Conservation (phyloP, 202 grass and related monocot genomes). For the Carex arenaria region DNA sequence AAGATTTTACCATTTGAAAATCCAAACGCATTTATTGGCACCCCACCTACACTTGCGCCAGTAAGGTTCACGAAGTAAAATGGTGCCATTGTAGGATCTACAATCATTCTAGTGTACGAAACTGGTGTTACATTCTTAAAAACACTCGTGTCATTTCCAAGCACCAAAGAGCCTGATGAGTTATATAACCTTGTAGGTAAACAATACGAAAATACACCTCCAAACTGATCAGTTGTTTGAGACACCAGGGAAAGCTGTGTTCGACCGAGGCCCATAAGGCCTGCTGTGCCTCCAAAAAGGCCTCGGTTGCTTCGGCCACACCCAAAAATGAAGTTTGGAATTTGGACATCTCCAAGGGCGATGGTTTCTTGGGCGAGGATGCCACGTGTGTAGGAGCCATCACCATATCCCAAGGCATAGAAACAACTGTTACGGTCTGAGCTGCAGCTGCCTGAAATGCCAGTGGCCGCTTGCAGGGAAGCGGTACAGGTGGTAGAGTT, state of each 20-base stretch:
- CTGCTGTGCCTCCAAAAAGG: constrained; percentile 73
- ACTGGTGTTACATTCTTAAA: constrained; percentile 48
- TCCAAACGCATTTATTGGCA: constrained; percentile 24
- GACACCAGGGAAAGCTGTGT: constrained; percentile 67
- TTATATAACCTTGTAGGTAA: constrained; percentile 37
- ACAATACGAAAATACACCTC: constrained; percentile 84
- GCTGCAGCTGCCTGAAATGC: constrained; percentile 44
- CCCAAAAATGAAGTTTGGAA: constrained; percentile 63
- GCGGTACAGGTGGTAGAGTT: constrained; percentile 52
- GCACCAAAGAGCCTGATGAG: constrained; percentile 50
- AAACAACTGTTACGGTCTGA: constrained; percentile 38
- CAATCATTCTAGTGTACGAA: constrained; percentile 67
- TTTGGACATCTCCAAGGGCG: constrained; percentile 33
- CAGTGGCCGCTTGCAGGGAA: constrained; percentile 58
- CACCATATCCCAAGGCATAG: constrained; percentile 69
- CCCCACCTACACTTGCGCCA: constrained; percentile 39
- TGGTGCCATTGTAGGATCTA: constrained; percentile 56
- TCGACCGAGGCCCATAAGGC: constrained; percentile 74
- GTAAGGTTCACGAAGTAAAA: constrained; percentile 88
- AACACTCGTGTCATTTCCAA: constrained; percentile 32
- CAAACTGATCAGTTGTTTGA: constrained; percentile 54
- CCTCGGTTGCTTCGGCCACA: constrained; percentile 81
- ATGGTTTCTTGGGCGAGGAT: constrained; percentile 62
- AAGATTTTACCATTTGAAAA: constrained; percentile 51
- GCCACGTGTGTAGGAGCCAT: constrained; percentile 74